Conservation (phyloP, 805 yeast species). For the Metschnikowia lunata region DNA sequence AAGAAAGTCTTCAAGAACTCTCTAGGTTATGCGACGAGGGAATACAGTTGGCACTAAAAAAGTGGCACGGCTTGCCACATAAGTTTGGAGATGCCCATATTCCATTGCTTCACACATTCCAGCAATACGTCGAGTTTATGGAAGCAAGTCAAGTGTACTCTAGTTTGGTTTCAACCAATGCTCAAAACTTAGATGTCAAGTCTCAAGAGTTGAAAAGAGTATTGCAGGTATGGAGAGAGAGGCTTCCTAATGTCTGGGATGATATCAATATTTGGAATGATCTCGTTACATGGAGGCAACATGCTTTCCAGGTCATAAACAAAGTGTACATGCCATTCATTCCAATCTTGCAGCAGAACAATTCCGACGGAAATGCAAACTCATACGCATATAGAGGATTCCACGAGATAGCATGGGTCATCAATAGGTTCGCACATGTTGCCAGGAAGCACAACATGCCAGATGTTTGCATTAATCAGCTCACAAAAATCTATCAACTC, state of each 20-base stretch:
- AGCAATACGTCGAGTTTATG: conserved; percentile 94
- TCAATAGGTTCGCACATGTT: conserved; percentile 96
- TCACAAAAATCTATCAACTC: conserved; percentile 88
- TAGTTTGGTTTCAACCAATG: conserved; percentile 81
- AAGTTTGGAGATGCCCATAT: conserved; percentile 77
- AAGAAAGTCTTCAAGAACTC: conserved; percentile 79
- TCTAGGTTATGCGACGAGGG: conserved; percentile 92
- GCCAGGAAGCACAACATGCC: conserved; percentile 96
- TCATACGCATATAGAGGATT: conserved; percentile 96
- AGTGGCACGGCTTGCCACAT: conserved; percentile 90
- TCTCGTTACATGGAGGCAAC: conserved; percentile 97
- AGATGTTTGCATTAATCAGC: conserved; percentile 89
- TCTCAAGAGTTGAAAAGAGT: conserved; percentile 94
- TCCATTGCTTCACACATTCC: conserved; percentile 88
- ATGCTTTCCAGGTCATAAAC: conserved; percentile 94
- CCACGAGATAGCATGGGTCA: conserved; percentile 99
- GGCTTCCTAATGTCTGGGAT: conserved; percentile 95
- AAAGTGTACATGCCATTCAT: conserved; percentile 90
- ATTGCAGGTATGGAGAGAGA: conserved; percentile 95
- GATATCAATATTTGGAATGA: conserved; percentile 98
- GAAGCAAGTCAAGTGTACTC: conserved; percentile 95
- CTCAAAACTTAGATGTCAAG: conserved; percentile 85
- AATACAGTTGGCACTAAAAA: conserved; percentile 82
- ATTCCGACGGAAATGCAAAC: conserved; percentile 66
- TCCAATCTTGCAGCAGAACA: conserved; percentile 71